Evolutionary conservation across 768 basidiomycete species (phyloP).

Genomic region (Boletus huronensis): DNA sequence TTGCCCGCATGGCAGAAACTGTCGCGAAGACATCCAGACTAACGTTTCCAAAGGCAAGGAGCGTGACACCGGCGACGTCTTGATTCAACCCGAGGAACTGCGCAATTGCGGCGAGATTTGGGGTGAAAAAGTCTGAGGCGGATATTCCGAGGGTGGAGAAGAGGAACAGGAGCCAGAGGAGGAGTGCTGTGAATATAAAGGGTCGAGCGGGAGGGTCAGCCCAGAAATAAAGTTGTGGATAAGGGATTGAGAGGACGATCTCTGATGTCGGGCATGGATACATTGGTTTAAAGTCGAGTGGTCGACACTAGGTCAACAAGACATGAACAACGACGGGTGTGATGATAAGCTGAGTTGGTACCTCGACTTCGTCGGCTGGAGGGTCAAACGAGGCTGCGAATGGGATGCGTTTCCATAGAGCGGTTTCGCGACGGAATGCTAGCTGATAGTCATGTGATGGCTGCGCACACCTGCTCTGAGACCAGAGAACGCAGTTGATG

Average conservation of each 20-base stretch:
- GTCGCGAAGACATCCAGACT: conserved; percentile 97
- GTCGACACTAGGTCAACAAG: conserved; percentile 53
- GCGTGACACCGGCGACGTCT: conserved; percentile 93
- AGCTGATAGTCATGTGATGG: conserved; percentile 3
- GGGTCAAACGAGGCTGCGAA: background rate
- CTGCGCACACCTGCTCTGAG: conserved; percentile 51
- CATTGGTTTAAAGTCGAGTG: conserved; percentile 69
- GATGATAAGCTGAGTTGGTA: background rate
- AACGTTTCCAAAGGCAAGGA: conserved; percentile 96
- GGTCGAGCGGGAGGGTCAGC: conserved; percentile 52
- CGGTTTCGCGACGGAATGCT: background rate
- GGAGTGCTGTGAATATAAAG: conserved; percentile 55
- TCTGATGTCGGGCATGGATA: conserved; percentile 53
- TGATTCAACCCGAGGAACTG: conserved; percentile 84
- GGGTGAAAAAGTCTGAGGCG: conserved; percentile 96
- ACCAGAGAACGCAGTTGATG: conserved; percentile 64
- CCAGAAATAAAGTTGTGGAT: conserved; percentile 72
- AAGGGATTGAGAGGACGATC: conserved; percentile 69
- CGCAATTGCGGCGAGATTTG: conserved; percentile 89
- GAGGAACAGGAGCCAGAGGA: conserved; percentile 84
- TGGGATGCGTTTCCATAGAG: conserved; percentile 11
- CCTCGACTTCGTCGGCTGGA: conserved; percentile 6
- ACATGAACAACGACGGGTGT: background rate
- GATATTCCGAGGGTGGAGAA: conserved; percentile 95
- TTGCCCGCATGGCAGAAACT: conserved; percentile 83